Conservation (phyloP, 345 rosid genomes). For the Hypericum perforatum region DNA sequence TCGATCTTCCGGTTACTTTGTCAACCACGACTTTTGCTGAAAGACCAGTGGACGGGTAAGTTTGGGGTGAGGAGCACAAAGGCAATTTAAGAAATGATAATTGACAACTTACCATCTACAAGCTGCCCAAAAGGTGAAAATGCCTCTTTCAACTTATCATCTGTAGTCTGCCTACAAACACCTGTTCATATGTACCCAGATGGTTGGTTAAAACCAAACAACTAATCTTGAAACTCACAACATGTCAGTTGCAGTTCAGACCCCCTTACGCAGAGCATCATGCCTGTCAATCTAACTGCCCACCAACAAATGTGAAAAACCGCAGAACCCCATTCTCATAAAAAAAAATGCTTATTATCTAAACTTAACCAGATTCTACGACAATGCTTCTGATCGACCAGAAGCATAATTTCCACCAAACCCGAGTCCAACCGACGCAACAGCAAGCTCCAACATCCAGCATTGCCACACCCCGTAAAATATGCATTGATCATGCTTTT, state of each 20-base stretch:
- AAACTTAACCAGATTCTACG: too few species aligned
- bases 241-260: neutral
- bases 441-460: too few species aligned
- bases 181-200: slow-evolving; percentile 32
- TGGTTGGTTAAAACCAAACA: neutral
- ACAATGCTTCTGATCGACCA: too few species aligned
- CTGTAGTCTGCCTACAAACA: slow-evolving; percentile 61
- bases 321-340: too few species aligned
- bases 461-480: too few species aligned
- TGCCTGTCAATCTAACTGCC: too few species aligned
- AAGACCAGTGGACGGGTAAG: neutral
- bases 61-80: neutral
- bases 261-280: too few species aligned
- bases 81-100: neutral
- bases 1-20: slow-evolving; percentile 60
- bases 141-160: slow-evolving; percentile 65
- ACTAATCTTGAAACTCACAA: neutral
- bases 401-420: too few species aligned
- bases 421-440: too few species aligned
- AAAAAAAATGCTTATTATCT: too few species aligned
- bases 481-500: too few species aligned
- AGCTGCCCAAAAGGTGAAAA: slow-evolving; percentile 69
- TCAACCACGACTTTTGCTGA: slow-evolving; percentile 65
- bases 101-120: slow-evolving; percentile 39
- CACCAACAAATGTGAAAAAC: too few species aligned